Evolutionary conservation across 2,329 filamentous ascomycete species (phyloP).

Genomic region (Aspergillus pseudoterreus): DNA sequence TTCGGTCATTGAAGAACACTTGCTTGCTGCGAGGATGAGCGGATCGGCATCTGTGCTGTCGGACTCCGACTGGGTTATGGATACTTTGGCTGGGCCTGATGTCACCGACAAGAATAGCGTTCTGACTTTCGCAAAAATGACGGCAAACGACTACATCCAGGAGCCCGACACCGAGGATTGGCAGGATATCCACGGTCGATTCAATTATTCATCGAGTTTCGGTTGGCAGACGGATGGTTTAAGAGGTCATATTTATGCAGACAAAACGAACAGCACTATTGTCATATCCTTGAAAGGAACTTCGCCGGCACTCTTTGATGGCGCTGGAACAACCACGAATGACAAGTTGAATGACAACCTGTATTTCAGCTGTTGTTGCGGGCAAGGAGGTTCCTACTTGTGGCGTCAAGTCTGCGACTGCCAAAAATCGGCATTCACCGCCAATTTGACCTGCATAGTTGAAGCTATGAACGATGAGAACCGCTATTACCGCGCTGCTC

Average conservation of each 20-base stretch:
- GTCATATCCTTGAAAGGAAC: conserved; percentile 94
- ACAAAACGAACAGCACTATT: conserved; percentile 79
- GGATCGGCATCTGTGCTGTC: conserved; percentile 67
- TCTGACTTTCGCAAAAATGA: conserved; percentile 80
- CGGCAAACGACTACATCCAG: conserved; percentile 82
- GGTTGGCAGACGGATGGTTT: conserved; percentile 89
- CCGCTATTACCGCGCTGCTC: conserved; percentile 83
- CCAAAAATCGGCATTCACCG: conserved; percentile 78
- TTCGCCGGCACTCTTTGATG: conserved; percentile 85
- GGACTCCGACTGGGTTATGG: conserved; percentile 75
- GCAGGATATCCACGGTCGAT: conserved; percentile 73
- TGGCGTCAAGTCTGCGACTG: conserved; percentile 95
- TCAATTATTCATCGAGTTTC: conserved; percentile 84
- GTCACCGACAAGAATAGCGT: conserved; percentile 81
- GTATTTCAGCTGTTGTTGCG: conserved; percentile 97
- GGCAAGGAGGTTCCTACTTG: conserved; percentile 82
- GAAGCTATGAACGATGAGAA: conserved; percentile 75
- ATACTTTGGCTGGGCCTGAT: conserved; percentile 74
- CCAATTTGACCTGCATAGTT: conserved; percentile 86
- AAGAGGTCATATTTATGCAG: conserved; percentile 86
- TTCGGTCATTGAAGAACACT: conserved; percentile 71
- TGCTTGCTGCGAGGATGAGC: conserved; percentile 66
- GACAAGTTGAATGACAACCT: conserved; percentile 98
- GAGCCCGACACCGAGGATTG: conserved; percentile 70
- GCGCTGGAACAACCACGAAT: conserved; percentile 93